These are phyloP conservation scores for Ophiostoma piceae DNA, from an alignment of 2,329 filamentous ascomycete species.

Conservation along the genomic window DNA sequence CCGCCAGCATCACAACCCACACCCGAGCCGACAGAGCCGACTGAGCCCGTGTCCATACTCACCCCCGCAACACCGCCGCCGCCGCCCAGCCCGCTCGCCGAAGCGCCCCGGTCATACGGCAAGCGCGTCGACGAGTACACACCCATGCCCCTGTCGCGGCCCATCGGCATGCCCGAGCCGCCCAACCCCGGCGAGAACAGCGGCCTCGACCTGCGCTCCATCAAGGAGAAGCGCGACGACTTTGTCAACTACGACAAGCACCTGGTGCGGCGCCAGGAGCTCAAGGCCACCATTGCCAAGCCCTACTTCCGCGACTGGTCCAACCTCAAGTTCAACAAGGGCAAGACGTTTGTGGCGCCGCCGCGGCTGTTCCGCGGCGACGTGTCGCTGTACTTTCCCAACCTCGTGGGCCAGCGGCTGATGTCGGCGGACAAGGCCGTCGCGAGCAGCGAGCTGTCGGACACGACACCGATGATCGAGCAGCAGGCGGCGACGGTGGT, in stretches of 20 bases:
- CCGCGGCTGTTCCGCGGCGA: conserved; percentile 78
- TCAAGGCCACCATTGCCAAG: conserved; percentile 61
- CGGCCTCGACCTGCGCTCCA: conserved; percentile 63
- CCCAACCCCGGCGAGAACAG: conserved; percentile 76
- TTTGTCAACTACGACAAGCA: conserved; percentile 85
- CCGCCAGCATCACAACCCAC: background rate
- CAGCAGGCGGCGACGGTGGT: conserved; percentile 61
- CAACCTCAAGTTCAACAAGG: conserved; percentile 74
- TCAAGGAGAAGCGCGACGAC: conserved; percentile 67
- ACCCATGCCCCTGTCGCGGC: conserved; percentile 58
- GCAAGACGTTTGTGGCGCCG: conserved; percentile 87
- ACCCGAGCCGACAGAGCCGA: conserved; percentile 7
- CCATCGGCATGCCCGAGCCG: conserved; percentile 73
- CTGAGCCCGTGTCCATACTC: background rate
- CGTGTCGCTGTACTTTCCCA: conserved; percentile 85
- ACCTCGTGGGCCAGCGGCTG: conserved; percentile 76
- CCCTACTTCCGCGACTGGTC: conserved; percentile 97
- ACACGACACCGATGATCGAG: conserved; percentile 69
- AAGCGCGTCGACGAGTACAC: conserved; percentile 51
- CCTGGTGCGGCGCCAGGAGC: conserved; percentile 64
- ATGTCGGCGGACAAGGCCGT: conserved; percentile 46
- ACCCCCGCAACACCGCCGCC: conserved; percentile 4
- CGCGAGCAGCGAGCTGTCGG: conserved; percentile 54
- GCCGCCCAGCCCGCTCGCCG: conserved; percentile 40
- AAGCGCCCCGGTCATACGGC: conserved; percentile 57